phyloP scores from a whole-genome alignment of 2,329 filamentous ascomycete species.

The Colletotrichum sp. region DNA sequence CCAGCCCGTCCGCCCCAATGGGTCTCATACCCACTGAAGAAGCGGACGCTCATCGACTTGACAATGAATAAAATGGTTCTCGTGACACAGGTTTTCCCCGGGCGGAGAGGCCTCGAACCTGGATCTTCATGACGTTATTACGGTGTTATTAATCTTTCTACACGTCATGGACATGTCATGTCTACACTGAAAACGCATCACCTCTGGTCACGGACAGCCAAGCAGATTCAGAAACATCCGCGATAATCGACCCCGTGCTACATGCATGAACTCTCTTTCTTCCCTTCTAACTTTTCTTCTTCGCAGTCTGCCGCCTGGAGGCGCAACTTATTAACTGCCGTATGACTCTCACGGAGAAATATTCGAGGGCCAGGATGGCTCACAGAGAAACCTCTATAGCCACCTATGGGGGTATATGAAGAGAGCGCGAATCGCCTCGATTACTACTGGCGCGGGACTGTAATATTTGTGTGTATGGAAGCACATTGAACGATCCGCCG shows the following conservation, averaged over 20 bases:
- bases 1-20: neutral
- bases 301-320: no score
- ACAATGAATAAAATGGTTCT: neutral
- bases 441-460: neutral
- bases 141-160: neutral
- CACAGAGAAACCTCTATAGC: no score
- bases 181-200: neutral
- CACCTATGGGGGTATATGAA: no score
- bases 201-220: rapidly evolving
- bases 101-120: neutral
- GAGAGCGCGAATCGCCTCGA: no score
- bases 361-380: no score
- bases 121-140: neutral
- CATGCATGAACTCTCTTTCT: neutral
- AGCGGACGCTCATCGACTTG: neutral
- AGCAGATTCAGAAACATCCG: neutral
- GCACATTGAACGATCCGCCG: rapidly evolving
- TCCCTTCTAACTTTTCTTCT: no score
- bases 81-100: neutral
- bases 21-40: neutral
- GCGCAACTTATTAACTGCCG: no score
- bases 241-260: neutral
- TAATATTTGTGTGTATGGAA: rapidly evolving
- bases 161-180: rapidly evolving
- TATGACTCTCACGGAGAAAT: no score